Conservation (phyloP, 2,329 filamentous ascomycete species). For the Thielaviopsis populi region DNA sequence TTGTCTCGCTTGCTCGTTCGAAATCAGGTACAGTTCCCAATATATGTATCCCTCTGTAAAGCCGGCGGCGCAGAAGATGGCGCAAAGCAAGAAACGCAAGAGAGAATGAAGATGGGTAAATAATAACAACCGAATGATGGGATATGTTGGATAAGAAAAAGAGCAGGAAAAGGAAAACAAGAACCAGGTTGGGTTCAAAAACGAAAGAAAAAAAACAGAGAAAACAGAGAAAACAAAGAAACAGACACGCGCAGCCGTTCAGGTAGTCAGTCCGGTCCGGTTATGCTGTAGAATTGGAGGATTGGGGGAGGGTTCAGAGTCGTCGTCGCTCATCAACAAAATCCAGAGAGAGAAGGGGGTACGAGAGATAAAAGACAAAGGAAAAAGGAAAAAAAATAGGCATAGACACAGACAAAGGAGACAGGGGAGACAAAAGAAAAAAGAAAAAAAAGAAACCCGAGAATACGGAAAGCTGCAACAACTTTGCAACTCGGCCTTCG, state of each 20-base stretch:
- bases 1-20: too few relatives aligned
- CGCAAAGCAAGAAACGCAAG: neutral
- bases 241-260: conserved; percentile 6
- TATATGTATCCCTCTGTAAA: neutral
- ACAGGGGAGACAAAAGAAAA: conserved; percentile 10
- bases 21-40: neutral
- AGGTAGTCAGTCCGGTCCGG: conserved; percentile 10
- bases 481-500: neutral
- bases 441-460: conserved; percentile 2
- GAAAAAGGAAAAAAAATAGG: neutral
- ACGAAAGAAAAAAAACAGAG: conserved; percentile 9
- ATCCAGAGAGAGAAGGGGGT: conserved; percentile 1
- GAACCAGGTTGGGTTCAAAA: conserved; percentile 9
- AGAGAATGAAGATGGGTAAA: conserved; percentile 1
- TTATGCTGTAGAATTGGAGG: conserved; percentile 3
- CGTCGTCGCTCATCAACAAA: conserved; percentile 15
- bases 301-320: conserved; percentile 14
- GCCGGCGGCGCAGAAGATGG: neutral
- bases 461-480: neutral
- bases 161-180: neutral
- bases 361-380: neutral
- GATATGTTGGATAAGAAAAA: conserved; percentile 3
- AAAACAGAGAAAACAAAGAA: conserved; percentile 13
- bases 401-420: conserved; percentile 1
- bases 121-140: neutral